Evolutionary conservation across 495 filamentous ascomycete genomes (phyloP).

Genomic region (Entonaema liquescens): DNA sequence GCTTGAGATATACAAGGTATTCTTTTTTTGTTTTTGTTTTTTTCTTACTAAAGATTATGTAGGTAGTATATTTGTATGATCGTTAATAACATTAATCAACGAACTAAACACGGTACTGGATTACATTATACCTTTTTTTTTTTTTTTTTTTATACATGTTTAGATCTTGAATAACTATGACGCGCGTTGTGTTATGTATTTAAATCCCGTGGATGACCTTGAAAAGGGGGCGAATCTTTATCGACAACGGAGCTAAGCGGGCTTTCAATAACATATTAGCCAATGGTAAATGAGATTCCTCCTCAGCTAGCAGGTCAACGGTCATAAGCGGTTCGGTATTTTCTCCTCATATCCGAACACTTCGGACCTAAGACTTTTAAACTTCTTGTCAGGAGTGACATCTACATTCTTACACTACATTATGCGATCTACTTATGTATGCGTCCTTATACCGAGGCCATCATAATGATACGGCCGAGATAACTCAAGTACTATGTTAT

Average conservation of each 20-base stretch:
- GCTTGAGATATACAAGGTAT: no score
- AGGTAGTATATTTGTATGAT: no score
- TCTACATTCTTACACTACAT: background rate
- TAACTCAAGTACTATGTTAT: background rate
- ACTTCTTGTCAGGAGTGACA: background rate
- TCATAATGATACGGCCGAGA: constrained; percentile 13
- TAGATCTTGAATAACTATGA: no score
- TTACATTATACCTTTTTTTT: no score
- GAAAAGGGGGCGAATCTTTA: background rate
- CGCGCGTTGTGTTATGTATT: no score
- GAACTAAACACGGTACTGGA: no score
- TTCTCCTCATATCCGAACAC: constrained; percentile 2
- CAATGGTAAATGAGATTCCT: background rate
- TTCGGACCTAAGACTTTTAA: constrained; percentile 15
- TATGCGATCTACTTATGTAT: background rate
- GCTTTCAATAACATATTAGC: background rate
- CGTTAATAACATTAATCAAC: no score
- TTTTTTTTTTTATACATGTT: no score
- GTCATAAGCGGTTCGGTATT: constrained; percentile 23
- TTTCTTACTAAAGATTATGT: no score
- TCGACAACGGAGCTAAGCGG: background rate
- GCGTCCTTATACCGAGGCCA: background rate
- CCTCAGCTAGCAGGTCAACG: background rate
- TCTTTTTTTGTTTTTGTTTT: no score
- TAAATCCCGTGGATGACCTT: no score